Conservation (phyloP, 2,329 filamentous ascomycete species). For the Thelonectria discophora region DNA sequence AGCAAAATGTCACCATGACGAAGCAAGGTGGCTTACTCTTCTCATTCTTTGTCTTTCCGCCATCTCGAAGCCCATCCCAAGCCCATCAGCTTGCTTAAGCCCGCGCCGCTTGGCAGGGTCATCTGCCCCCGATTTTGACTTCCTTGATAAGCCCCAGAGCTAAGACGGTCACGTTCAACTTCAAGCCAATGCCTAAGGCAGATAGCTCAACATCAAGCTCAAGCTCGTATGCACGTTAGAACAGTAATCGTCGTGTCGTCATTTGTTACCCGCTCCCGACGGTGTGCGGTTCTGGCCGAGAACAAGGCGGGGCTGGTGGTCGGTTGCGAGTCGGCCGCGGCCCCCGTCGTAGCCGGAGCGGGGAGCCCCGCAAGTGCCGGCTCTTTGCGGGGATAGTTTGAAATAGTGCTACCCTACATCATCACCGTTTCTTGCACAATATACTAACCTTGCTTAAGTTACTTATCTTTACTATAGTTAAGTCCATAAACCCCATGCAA, state of each 20-base stretch:
- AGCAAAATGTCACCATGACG: constrained; percentile 18
- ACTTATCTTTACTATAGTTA: too few species aligned
- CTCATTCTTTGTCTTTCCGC: background rate
- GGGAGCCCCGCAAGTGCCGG: constrained; percentile 18
- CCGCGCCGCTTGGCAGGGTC: constrained; percentile 21
- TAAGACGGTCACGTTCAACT: background rate
- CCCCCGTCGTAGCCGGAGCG: constrained; percentile 30
- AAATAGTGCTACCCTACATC: too few species aligned
- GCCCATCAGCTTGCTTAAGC: constrained; percentile 4
- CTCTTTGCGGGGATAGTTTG: constrained; percentile 9
- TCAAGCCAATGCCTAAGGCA: too few species aligned
- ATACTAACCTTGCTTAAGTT: too few species aligned
- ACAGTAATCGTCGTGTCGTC: constrained; percentile 14
- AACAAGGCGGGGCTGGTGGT: constrained; percentile 29
- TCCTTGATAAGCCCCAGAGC: constrained; percentile 3
- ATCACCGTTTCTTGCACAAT: too few species aligned
- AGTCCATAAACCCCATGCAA: too few species aligned
- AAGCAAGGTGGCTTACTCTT: background rate
- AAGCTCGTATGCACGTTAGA: background rate
- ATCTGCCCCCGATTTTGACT: constrained; percentile 35
- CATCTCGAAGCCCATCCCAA: background rate
- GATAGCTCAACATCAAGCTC: too few species aligned
- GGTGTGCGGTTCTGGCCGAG: constrained; percentile 36
- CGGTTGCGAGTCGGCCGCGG: too few species aligned
- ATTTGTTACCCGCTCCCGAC: constrained; percentile 25